Conservation (phyloP, 371 early-diverging fungal genomes). For the Mortierella sp. region DNA sequence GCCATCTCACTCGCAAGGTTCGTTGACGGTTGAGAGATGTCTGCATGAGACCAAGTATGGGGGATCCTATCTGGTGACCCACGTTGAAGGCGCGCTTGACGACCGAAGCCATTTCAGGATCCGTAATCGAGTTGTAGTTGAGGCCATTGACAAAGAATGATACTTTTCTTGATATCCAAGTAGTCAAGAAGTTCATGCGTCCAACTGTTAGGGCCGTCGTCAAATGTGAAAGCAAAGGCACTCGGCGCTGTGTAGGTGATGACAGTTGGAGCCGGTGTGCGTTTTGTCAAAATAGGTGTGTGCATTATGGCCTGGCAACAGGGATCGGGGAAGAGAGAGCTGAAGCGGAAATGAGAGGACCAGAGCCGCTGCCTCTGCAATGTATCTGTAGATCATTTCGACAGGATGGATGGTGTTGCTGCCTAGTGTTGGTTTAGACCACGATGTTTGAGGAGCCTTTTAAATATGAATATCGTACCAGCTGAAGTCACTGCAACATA, state of each 20-base stretch:
- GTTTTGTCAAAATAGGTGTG: conserved; percentile 7
- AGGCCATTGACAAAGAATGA: conserved; percentile 79
- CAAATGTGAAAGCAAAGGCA: conserved; percentile 66
- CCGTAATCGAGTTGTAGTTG: conserved; percentile 48
- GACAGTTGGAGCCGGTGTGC: conserved; percentile 8
- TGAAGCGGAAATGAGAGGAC: conserved; percentile 6
- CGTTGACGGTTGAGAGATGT: conserved; percentile 5
- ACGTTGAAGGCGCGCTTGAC: conserved; percentile 58
- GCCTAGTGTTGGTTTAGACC: no score
- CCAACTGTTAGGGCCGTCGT: conserved; percentile 70
- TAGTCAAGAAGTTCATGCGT: conserved; percentile 63
- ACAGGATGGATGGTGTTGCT: no score
- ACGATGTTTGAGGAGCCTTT: no score
- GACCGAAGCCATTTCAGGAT: conserved; percentile 45
- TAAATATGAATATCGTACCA: no score
- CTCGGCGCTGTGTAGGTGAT: conserved; percentile 22
- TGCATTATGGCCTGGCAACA: not conserved
- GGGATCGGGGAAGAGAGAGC: conserved; percentile 10
- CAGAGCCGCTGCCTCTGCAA: conserved; percentile 6
- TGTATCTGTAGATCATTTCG: conserved; percentile 17
- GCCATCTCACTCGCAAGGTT: conserved; percentile 27
- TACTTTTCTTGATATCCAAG: conserved; percentile 60
- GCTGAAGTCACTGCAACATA: no score
- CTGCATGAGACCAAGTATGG: conserved; percentile 48
- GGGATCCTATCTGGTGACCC: conserved; percentile 64